A percentile compares a stretch with the other conserved stretches of the same genome.
Conservation (phyloP, 805 yeast genomes). For the Metschnikowia cubensis region DNA sequence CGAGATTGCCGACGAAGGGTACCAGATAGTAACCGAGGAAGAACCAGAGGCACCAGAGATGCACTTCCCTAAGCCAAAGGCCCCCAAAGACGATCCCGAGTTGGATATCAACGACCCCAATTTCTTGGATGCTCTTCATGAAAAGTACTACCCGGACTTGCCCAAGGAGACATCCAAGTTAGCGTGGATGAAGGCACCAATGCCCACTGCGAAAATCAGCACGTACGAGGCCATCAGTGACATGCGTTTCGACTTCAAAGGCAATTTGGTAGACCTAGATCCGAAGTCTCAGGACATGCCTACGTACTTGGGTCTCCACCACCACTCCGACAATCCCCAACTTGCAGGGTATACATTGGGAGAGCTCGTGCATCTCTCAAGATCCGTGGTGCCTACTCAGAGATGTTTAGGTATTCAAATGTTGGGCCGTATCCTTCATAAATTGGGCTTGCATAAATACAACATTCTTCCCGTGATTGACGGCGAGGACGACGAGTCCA, state of each 20-base stretch:
- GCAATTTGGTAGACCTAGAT: conserved; percentile 59
- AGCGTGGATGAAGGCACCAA: conserved; percentile 86
- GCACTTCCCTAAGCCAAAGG: conserved; percentile 61
- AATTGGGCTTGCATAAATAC: conserved; percentile 63
- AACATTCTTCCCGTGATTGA: conserved; percentile 46
- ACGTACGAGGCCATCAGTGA: conserved; percentile 57
- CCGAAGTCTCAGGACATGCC: conserved; percentile 35
- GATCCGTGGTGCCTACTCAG: conserved; percentile 82
- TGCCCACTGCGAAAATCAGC: conserved; percentile 37
- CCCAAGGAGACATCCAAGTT: conserved; percentile 78
- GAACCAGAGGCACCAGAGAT: conserved; percentile 43
- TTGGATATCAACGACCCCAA: conserved; percentile 72
- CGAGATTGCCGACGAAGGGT: conserved; percentile 38
- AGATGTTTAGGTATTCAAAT: conserved; percentile 83
- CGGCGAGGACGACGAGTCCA: conserved; percentile 27
- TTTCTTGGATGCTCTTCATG: conserved; percentile 74
- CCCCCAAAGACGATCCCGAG: conserved; percentile 25
- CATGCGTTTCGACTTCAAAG: conserved; percentile 84
- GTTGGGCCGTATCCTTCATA: conserved; percentile 80
- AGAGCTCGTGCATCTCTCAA: conserved; percentile 73
- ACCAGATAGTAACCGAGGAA: conserved; percentile 38
- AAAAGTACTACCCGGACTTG: conserved; percentile 83
- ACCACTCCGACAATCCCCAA: conserved; percentile 84
- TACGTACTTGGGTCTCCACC: conserved; percentile 72
- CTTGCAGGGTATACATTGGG: conserved; percentile 88